A percentile compares a stretch with the other conserved stretches of the same genome.
These are phyloP conservation scores for Tulasnella sp. DNA, from an alignment of 768 basidiomycete genomes.

Conservation along the genomic window DNA sequence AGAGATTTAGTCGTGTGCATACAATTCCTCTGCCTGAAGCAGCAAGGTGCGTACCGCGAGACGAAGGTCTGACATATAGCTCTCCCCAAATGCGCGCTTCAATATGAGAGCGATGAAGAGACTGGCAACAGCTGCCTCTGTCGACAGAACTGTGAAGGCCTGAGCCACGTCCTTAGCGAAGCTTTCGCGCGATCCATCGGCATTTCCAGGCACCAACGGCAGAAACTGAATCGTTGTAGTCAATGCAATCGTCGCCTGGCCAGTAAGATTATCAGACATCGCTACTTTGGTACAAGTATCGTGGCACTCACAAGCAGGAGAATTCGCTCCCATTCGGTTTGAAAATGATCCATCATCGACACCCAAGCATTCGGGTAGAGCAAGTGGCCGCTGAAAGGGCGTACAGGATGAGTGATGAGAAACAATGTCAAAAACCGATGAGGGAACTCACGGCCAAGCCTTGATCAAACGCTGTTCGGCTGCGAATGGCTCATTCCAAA, in stretches of 20 bases:
- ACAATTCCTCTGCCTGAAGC: neutral
- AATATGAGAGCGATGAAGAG: neutral
- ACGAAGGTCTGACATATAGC: neutral
- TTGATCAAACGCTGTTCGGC: neutral
- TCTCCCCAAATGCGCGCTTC: conserved; percentile 2
- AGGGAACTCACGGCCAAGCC: neutral
- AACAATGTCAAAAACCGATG: neutral
- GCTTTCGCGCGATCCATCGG: neutral
- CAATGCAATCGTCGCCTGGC: neutral
- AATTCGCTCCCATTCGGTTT: conserved; percentile 2
- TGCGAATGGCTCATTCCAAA: neutral
- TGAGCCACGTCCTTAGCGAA: neutral
- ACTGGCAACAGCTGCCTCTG: neutral
- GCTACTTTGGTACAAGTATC: neutral
- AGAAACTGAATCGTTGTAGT: neutral
- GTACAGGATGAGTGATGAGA: neutral
- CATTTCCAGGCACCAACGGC: neutral
- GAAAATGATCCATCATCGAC: neutral
- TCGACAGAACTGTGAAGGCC: neutral
- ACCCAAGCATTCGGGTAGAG: neutral
- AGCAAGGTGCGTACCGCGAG: neutral
- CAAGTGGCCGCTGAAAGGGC: neutral
- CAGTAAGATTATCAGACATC: neutral
- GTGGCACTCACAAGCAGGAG: neutral
- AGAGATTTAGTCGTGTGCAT: neutral